These are phyloP conservation scores for Lachancea meyersii DNA, from an alignment of 805 yeast genomes.

Conservation along the genomic window DNA sequence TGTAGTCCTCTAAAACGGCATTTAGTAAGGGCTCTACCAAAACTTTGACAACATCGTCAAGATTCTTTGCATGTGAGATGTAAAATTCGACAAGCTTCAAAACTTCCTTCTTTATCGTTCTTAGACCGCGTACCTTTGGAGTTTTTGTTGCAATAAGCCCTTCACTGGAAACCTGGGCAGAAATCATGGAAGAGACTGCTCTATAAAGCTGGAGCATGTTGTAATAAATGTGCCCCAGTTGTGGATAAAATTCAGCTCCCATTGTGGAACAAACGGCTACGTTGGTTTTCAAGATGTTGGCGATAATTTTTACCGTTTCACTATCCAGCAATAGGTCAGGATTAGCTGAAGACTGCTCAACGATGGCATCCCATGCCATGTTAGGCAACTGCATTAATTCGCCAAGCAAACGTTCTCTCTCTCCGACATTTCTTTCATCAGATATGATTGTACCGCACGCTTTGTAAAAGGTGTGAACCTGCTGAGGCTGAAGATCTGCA, in stretches of 20 bases:
- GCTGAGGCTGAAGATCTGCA: slow-evolving; percentile 91
- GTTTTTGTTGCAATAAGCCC: slow-evolving; percentile 91
- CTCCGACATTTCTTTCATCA: slow-evolving; percentile 68
- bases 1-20: slow-evolving; percentile 86
- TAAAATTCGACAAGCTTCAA: slow-evolving; percentile 84
- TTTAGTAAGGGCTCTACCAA: slow-evolving; percentile 75
- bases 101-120: slow-evolving; percentile 94
- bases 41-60: slow-evolving; percentile 75
- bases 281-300: slow-evolving; percentile 90
- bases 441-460: slow-evolving; percentile 93
- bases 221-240: slow-evolving; percentile 76
- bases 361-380: slow-evolving; percentile 88
- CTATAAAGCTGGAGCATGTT: slow-evolving; percentile 86
- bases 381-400: slow-evolving; percentile 90
- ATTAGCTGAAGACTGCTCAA: slow-evolving; percentile 76
- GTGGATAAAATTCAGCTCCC: slow-evolving; percentile 87
- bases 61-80: slow-evolving; percentile 77
- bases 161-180: slow-evolving; percentile 68
- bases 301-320: slow-evolving; percentile 86
- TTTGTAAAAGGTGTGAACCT: slow-evolving; percentile 94
- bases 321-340: slow-evolving; percentile 70
- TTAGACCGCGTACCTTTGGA: slow-evolving; percentile 88
- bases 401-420: slow-evolving; percentile 62
- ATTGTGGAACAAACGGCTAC: slow-evolving; percentile 91
- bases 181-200: slow-evolving; percentile 83